Evolutionary conservation across 2,329 filamentous ascomycete species (phyloP), one percentile per base, ranked within the genome.

Genomic region (Coleophoma eucalyptorum): DNA sequence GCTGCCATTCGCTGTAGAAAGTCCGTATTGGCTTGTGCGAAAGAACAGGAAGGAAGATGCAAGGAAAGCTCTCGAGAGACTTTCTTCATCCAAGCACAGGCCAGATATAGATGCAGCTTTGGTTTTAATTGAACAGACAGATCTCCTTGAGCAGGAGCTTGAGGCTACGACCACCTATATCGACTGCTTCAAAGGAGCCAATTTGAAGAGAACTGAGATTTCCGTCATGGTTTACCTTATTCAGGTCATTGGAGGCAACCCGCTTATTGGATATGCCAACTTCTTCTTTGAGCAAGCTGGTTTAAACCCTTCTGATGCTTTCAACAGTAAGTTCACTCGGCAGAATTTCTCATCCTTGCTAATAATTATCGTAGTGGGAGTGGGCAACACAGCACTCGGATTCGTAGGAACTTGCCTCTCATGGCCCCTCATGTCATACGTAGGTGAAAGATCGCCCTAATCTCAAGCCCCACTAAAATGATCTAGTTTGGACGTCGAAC

Each of bases 81-180:
- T 60, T 5, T 79, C 82, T 48, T 81, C 80, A 50, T 52, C 54
- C 54, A 63, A 53, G 43, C 43, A 47, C 47, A 49, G 20, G 50
- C 49, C 73, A 49, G 68, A 72, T 33, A 62, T 67, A 7, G 68
- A 77, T 15, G 67, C 74, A 57, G 69, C 70, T 3, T 59, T 82
- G 10, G 72, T 77, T 3, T 73, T 77, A 55, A 82, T 84, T 54
- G 65, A 74, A 16, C 73, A 81, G 57, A 83, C 79, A 0, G 75
- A 83, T 56, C 67, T 73, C 43, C 66, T 80, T 1, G 80, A 83
- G 58, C 67, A 72, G 49, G 71, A 77, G 45, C 55, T 66, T 0
- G 65, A 66, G 10, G 63, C 58, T 0, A 74, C 75, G 3, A 70
- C 72, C 0, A 67, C 59, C 0, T 80, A 79, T 56, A 48, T 57